Conservation (phyloP, 2,329 filamentous ascomycete species). For the Tolypocladium ovalisporum region DNA sequence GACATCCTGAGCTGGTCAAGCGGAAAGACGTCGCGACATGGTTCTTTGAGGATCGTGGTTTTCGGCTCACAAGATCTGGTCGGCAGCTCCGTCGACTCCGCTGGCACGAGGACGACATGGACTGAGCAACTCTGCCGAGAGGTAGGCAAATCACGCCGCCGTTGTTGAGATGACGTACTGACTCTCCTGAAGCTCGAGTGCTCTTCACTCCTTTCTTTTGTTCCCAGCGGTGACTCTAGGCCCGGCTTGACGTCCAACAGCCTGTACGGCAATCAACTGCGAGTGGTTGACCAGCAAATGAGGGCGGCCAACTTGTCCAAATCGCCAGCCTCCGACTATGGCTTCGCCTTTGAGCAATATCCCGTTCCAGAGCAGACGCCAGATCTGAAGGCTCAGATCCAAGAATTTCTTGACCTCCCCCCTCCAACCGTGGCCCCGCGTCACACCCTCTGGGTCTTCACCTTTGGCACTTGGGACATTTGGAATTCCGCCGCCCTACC, state of each 20-base stretch:
- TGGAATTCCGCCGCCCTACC: constrained; percentile 41
- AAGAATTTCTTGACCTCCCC: constrained; percentile 31
- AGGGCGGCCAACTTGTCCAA: constrained; percentile 18
- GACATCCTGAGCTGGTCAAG: constrained; percentile 10
- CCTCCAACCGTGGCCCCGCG: constrained; percentile 20
- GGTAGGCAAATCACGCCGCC: constrained; percentile 19
- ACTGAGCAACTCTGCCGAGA: constrained; percentile 37
- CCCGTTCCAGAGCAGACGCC: constrained; percentile 25
- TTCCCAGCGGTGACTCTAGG: constrained; percentile 32
- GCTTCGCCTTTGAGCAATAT: constrained; percentile 30
- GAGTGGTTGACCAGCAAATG: constrained; percentile 24
- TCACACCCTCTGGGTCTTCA: constrained; percentile 43
- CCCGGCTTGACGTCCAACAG: constrained; percentile 40
- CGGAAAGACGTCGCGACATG: constrained; percentile 13
- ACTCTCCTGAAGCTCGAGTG: constrained; percentile 30
- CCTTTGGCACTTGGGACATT: constrained; percentile 43
- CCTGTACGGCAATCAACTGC: constrained; percentile 33
- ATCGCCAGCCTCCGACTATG: constrained; percentile 30
- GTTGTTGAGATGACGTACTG: background rate
- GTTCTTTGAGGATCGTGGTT: constrained; percentile 35
- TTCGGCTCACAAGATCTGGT: constrained; percentile 39
- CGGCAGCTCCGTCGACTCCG: constrained; percentile 23
- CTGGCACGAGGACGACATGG: constrained; percentile 24
- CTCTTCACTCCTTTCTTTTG: constrained; percentile 31
- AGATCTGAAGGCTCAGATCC: constrained; percentile 34